phyloP scores from a whole-genome alignment of 495 filamentous ascomycete species.

The Xylaria grammica region DNA sequence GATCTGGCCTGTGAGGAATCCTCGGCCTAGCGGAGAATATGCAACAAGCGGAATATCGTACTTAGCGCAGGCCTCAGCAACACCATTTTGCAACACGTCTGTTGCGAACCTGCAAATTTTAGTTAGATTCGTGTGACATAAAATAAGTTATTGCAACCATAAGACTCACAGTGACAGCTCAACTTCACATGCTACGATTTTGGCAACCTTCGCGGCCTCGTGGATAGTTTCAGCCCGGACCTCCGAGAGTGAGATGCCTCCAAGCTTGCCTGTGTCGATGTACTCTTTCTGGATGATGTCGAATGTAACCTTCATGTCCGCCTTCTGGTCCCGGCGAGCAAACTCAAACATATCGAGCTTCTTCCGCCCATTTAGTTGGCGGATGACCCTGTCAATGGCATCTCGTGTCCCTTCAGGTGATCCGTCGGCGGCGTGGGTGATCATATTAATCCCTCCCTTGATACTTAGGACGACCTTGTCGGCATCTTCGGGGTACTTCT shows the following conservation, averaged over 20 bases:
- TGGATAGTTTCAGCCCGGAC: constrained; percentile 77
- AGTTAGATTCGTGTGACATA: constrained; percentile 68
- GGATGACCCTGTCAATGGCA: constrained; percentile 71
- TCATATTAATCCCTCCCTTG: constrained; percentile 61
- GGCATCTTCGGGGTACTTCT: constrained; percentile 68
- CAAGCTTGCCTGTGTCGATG: constrained; percentile 77
- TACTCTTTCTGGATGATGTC: constrained; percentile 61
- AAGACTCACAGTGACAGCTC: constrained; percentile 71
- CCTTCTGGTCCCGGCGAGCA: constrained; percentile 71
- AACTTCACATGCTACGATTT: constrained; percentile 77
- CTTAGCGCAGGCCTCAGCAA: constrained; percentile 73
- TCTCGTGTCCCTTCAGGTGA: constrained; percentile 65
- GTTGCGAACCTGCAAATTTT: constrained; percentile 48
- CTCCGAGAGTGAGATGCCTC: constrained; percentile 79
- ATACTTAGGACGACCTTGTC: constrained; percentile 68
- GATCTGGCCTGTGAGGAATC: constrained; percentile 64
- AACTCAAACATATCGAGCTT: constrained; percentile 82
- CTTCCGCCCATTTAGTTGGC: constrained; percentile 72
- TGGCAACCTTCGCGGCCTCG: constrained; percentile 69
- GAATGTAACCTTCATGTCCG: constrained; percentile 54
- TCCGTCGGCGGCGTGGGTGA: constrained; percentile 55
- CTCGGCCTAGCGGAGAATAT: constrained; percentile 36
- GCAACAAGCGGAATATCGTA: constrained; percentile 77
- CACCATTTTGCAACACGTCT: constrained; percentile 65
- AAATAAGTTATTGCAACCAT: constrained; percentile 60